These are phyloP conservation scores for Aristolochia fimbriata DNA, from an alignment of 164 flowering plant genomes.

Conservation along the genomic window DNA sequence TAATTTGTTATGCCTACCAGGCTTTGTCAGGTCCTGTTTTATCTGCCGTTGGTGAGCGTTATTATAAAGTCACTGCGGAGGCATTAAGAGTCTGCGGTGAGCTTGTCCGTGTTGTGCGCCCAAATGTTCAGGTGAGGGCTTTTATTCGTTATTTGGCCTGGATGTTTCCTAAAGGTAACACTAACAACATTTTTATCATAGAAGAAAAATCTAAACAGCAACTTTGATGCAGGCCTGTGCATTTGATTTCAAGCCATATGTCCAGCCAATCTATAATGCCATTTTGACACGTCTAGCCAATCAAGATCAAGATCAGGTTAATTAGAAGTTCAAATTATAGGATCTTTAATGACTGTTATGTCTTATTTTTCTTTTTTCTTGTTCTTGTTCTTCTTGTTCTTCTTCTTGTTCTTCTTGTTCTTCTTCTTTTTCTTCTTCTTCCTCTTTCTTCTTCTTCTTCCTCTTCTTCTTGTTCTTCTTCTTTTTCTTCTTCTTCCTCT, in stretches of 20 bases:
- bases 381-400: no score
- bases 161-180: no score
- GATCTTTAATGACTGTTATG: not conserved
- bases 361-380: not conserved
- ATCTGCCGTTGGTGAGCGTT: conserved; percentile 92
- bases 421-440: no score
- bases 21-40: conserved; percentile 77
- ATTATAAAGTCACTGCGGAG: conserved; percentile 98
- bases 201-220: not conserved
- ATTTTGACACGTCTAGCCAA: conserved; percentile 86
- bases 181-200: not conserved
- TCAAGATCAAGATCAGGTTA: conserved; percentile 99
- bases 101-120: conserved; percentile 91
- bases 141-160: no score
- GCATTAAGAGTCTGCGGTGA: conserved; percentile 96
- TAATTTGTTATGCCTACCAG: conserved; percentile 24
- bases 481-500: no score
- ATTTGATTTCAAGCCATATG: conserved; percentile 84
- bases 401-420: no score
- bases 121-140: conserved; percentile 54
- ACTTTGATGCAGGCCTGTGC: conserved; percentile 36
- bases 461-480: no score
- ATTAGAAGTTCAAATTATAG: conserved; percentile 2
- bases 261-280: conserved; percentile 80
- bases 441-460: no score